A percentile compares a stretch with the other conserved stretches of the same genome.
Conservation (phyloP, 1,139 yeast genomes). For the Yamadazyma diospyri region DNA sequence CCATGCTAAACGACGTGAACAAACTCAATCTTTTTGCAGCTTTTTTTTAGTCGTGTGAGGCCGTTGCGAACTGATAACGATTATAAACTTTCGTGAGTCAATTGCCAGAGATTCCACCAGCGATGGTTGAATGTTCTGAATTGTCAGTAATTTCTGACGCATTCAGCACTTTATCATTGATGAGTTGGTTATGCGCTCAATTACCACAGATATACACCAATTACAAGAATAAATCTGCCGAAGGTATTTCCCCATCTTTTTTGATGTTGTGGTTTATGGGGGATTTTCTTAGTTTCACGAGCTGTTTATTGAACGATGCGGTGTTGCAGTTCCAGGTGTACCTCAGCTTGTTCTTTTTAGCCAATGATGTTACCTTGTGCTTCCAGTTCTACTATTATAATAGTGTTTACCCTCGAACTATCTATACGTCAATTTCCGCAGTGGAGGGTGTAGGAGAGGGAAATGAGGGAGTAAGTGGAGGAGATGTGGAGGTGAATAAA, state of each 20-base stretch:
- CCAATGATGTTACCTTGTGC: slow-evolving; percentile 68
- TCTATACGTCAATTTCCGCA: slow-evolving; percentile 7
- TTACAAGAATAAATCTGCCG: slow-evolving; percentile 74
- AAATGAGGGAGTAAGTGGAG: not conserved
- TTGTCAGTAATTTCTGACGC: slow-evolving; percentile 19
- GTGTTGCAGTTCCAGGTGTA: slow-evolving; percentile 70
- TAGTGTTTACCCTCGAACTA: slow-evolving; percentile 29
- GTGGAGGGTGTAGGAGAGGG: not conserved
- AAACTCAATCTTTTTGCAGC: too few relatives aligned
- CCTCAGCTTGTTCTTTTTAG: slow-evolving; percentile 69
- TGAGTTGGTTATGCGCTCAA: slow-evolving; percentile 81
- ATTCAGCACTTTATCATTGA: slow-evolving; percentile 34
- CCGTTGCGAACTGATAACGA: not conserved
- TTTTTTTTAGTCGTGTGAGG: too few relatives aligned
- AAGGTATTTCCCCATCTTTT: slow-evolving; percentile 79
- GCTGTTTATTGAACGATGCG: slow-evolving; percentile 76
- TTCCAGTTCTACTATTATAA: slow-evolving; percentile 76
- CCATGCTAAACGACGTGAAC: too few relatives aligned
- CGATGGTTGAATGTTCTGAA: slow-evolving; percentile 3
- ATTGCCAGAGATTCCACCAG: not conserved
- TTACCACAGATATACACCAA: slow-evolving; percentile 82
- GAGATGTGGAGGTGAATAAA: slow-evolving; percentile 1
- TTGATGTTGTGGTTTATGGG: slow-evolving; percentile 80
- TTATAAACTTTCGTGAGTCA: too few relatives aligned
- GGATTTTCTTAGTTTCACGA: slow-evolving; percentile 74